A percentile compares a stretch with the other conserved stretches of the same genome.
Evolutionary conservation across 495 filamentous ascomycete species (phyloP).

Genomic region (Parmelia sp.): DNA sequence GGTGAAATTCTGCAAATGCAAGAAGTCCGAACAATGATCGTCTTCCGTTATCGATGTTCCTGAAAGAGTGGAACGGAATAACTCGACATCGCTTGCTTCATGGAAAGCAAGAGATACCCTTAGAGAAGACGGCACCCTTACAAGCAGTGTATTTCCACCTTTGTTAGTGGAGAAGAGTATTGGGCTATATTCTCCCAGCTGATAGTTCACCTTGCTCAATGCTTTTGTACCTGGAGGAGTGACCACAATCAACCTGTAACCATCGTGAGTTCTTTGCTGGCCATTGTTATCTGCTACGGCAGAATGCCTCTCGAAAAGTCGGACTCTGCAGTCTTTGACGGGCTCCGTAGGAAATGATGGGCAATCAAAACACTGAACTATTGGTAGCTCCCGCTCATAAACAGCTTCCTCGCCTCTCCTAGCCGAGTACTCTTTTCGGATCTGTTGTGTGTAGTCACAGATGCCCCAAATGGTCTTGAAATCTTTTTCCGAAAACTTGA

Average conservation of each 20-base stretch:
- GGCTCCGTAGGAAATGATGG: slow-evolving; percentile 66
- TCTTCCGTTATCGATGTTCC: slow-evolving; percentile 14
- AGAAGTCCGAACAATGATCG: slow-evolving; percentile 4
- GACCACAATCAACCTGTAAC: slow-evolving; percentile 66
- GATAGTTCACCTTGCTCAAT: slow-evolving; percentile 63
- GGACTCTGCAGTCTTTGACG: slow-evolving; percentile 59
- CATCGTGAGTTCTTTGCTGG: slow-evolving; percentile 59
- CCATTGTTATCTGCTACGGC: slow-evolving; percentile 61
- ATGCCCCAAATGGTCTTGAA: slow-evolving; percentile 73
- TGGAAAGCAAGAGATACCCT: slow-evolving; percentile 49
- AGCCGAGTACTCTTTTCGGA: slow-evolving; percentile 60
- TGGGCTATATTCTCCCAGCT: slow-evolving; percentile 52
- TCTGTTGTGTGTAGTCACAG: slow-evolving; percentile 69
- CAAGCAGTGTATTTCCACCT: slow-evolving; percentile 41
- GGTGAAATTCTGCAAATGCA: slow-evolving; percentile 7
- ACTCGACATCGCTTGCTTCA: slow-evolving; percentile 57
- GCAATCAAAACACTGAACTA: slow-evolving; percentile 71
- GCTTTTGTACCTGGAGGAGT: slow-evolving; percentile 71
- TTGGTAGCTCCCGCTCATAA: slow-evolving; percentile 57
- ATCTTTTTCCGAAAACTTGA: slow-evolving; percentile 65
- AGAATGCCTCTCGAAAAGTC: slow-evolving; percentile 62
- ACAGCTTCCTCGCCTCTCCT: slow-evolving; percentile 58
- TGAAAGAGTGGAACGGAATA: slow-evolving; percentile 56
- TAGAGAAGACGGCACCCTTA: slow-evolving; percentile 9
- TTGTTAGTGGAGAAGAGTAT: slow-evolving; percentile 71